These are phyloP conservation scores for Pyrenopolyporus hunteri DNA, from an alignment of 495 filamentous ascomycete genomes.

Conservation along the genomic window DNA sequence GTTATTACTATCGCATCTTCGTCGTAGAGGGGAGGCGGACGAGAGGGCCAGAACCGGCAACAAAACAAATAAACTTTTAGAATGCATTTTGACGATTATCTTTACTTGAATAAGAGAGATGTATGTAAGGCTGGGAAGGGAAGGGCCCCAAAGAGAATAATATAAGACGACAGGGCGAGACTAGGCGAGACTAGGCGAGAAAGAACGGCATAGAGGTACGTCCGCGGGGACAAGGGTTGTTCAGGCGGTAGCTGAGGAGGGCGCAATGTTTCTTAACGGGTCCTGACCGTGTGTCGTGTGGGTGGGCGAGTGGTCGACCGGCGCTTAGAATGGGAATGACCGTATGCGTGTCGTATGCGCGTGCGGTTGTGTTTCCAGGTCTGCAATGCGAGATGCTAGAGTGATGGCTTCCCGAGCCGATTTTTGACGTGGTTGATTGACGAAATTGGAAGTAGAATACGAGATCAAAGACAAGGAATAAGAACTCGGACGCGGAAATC, in stretches of 20 bases:
- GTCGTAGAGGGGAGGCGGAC: slow-evolving; percentile 42
- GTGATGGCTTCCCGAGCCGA: slow-evolving; percentile 42
- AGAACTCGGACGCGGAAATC: not conserved
- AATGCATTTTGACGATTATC: slow-evolving; percentile 37
- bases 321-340: slow-evolving; percentile 42
- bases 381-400: slow-evolving; percentile 37
- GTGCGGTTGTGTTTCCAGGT: slow-evolving; percentile 27
- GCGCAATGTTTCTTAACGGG: slow-evolving; percentile 32
- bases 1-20: slow-evolving; percentile 33
- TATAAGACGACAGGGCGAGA: slow-evolving; percentile 23
- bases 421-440: slow-evolving; percentile 30
- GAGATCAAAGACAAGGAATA: not conserved
- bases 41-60: slow-evolving; percentile 41
- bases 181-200: slow-evolving; percentile 3
- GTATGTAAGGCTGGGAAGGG: slow-evolving; percentile 1
- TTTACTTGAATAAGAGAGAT: slow-evolving; percentile 1
- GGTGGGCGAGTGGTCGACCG: slow-evolving; percentile 31
- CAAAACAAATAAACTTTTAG: slow-evolving; percentile 30
- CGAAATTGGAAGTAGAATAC: slow-evolving; percentile 10
- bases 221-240: slow-evolving; percentile 13
- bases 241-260: slow-evolving; percentile 40
- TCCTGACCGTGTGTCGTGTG: slow-evolving; percentile 34
- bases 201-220: slow-evolving; percentile 20
- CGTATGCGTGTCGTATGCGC: slow-evolving; percentile 17
- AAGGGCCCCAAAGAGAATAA: slow-evolving; percentile 25